Base-by-base conservation (phyloP, 2,329 filamentous ascomycete genomes). In the Metarhizium robertsii region DNA sequence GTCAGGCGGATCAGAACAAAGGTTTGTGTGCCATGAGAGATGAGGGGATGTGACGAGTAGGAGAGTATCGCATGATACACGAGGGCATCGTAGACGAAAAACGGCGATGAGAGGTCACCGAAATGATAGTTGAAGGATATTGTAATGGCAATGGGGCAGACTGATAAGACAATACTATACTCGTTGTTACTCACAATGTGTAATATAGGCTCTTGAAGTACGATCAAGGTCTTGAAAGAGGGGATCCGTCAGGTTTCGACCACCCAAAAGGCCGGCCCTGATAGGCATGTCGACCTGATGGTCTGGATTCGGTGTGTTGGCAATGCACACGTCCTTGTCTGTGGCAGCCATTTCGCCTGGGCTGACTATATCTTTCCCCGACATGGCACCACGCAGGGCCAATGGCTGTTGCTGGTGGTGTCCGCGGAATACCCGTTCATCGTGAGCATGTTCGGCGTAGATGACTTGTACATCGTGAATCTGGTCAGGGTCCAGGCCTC, bases 151-250 rank as follows among this genome's bases (percentile, higher is more conserved):
- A 16, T 25, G 25, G 25, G 25, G 25, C 25, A 25, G 13, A 40
- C 4, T n/a, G 13, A 40, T 40, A 13, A 34, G 32, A 34, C 25
- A 25, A 11, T 34, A 34, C 5, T 40, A 13, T 40, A 5, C 38
- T 40, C 14, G 38, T 40, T 40, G 8, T 13, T 3, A 69, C 75
- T 64, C 64, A 80, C 78, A 81, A 56, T 81, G 77, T 42, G 72
- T 68, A 46, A 80, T 66, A 63, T 81, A 80, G 59, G 71, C 69
- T 57, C 76, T 68, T 32, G 74, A 74, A 47, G 68, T 69, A 20
- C 59, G 66, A 59, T 75, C 73, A 47, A 84, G 72, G 59, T 80
- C 76, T 60, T 81, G 77, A 55, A 83, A 73, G 49, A 83, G 61
- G 13, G 81, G 81, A 63, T 84, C 81, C 32, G 76, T 71, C 51